Conservation (phyloP, 331 rosid genomes). For the Quercus lobata region DNA sequence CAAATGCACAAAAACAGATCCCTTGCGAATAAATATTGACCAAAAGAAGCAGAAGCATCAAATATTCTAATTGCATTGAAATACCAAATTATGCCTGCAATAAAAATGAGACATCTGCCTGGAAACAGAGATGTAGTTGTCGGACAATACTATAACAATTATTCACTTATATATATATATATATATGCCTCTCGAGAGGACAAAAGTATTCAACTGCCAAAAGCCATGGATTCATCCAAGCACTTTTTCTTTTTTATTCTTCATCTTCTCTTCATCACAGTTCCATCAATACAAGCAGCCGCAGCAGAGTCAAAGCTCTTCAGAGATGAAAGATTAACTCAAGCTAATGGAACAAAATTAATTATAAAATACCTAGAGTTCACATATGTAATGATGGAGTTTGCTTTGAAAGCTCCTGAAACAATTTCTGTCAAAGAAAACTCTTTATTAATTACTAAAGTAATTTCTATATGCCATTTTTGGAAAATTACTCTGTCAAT, state of each 20-base stretch:
- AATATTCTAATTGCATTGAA: too few species aligned
- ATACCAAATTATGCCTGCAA: background rate
- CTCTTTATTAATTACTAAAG: too few species aligned
- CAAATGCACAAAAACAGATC: too few species aligned
- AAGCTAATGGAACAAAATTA: too few species aligned
- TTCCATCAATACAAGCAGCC: slow-evolving; percentile 2
- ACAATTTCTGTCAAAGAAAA: too few species aligned
- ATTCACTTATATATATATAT: background rate
- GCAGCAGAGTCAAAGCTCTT: slow-evolving; percentile 18
- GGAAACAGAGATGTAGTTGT: background rate
- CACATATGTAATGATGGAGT: too few species aligned
- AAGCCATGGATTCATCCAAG: slow-evolving; percentile 10
- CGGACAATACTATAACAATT: background rate
- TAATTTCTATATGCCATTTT: too few species aligned
- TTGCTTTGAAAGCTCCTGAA: too few species aligned
- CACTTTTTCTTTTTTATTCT: background rate
- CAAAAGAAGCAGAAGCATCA: too few species aligned
- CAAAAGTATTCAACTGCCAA: background rate
- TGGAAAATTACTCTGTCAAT: too few species aligned
- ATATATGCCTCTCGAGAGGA: slow-evolving; percentile 3
- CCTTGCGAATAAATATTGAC: too few species aligned
- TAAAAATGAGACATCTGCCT: background rate
- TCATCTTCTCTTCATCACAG: background rate
- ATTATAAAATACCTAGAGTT: too few species aligned
- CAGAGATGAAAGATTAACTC: background rate